Base-by-base conservation (phyloP, 75 land plant species). In the Pinus taeda region DNA sequence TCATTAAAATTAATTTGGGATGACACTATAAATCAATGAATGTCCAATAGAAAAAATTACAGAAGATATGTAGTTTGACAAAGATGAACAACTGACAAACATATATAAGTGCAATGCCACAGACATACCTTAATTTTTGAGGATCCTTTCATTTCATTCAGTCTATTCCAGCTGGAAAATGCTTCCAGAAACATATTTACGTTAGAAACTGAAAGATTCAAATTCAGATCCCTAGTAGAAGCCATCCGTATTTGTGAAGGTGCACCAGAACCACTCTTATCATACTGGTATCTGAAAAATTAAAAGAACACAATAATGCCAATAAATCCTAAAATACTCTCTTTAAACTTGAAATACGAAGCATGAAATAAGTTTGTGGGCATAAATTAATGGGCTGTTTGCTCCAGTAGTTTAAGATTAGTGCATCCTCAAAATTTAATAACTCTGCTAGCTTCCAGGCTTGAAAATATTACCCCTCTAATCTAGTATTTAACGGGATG, bases 111-210 rank as follows among this genome's bases (percentile, higher is more conserved):
- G 59, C 39, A 36, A 22, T 55, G 30, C 17, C 21, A 42, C 29
- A 30, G 22, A 62, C 58, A 78, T 73, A 88, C 95, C 75, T 69
- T 81, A 22, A 57, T 73, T 66, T 76, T 82, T 33, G 76, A 49
- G 18, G 79, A 71, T 62, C 81, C 81, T 55, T 88, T 85, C 53
- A 88, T 79, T 59, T 83, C 79, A 61, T 76, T 83, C 39, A 94
- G 79, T 73, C 79, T 91, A 72, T 78, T 93, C 99, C 99, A 97
- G 81, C 95, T 97, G 37, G 87, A 83, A 84, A 90, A 92, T 11
- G 99, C 99, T 84, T 97, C 95, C 75, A 97, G 64, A 36, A 97
- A 65, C 87, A 90, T 85, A 81, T 97, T 97, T 65, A 81, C 79
- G 83, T 95, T 95, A 62, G 93, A 88, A 15, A 85, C 90, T 39